Conservation (phyloP, 495 filamentous ascomycete genomes). For the Lepidopterella palustris region DNA sequence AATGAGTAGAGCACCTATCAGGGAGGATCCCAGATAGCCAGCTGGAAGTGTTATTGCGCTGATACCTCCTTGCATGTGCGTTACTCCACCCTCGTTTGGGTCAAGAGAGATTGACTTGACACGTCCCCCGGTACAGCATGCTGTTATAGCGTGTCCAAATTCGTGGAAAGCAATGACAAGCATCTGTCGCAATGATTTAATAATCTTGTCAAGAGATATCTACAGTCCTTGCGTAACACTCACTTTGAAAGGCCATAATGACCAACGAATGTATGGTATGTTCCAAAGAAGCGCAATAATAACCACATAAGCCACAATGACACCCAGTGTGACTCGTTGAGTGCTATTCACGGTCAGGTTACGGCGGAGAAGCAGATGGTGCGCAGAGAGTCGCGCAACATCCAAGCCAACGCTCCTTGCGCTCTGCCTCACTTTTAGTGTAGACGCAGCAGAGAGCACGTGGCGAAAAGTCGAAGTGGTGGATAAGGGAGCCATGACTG, state of each 20-base stretch:
- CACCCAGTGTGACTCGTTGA: slow-evolving; percentile 65
- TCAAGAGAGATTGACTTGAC: slow-evolving; percentile 69
- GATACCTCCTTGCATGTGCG: slow-evolving; percentile 71
- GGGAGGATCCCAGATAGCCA: slow-evolving; percentile 66
- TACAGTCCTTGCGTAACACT: not conserved
- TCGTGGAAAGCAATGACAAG: slow-evolving; percentile 81
- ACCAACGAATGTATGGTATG: slow-evolving; percentile 63
- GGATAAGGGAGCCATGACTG: too few species aligned
- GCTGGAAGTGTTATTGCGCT: slow-evolving; percentile 67
- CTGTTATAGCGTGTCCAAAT: slow-evolving; percentile 69
- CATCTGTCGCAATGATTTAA: slow-evolving; percentile 48
- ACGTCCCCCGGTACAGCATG: slow-evolving; percentile 62
- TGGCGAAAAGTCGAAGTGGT: too few species aligned
- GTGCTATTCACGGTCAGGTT: slow-evolving; percentile 61
- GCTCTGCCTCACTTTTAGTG: too few species aligned
- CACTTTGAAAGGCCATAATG: slow-evolving; percentile 81
- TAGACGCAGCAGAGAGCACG: too few species aligned
- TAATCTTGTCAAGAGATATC: not conserved
- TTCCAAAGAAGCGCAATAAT: slow-evolving; percentile 74
- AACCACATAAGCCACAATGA: slow-evolving; percentile 63
- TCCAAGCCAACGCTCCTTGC: too few species aligned
- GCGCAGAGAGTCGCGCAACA: too few species aligned
- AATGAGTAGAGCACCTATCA: slow-evolving; percentile 71
- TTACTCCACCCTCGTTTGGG: slow-evolving; percentile 66
- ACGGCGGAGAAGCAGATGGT: slow-evolving; percentile 33